A percentile compares a stretch with the other conserved stretches of the same genome.
These are phyloP conservation scores for Cutaneotrichosporon mucoides DNA, from an alignment of 1,284 basidiomycete genomes.

Conservation along the genomic window DNA sequence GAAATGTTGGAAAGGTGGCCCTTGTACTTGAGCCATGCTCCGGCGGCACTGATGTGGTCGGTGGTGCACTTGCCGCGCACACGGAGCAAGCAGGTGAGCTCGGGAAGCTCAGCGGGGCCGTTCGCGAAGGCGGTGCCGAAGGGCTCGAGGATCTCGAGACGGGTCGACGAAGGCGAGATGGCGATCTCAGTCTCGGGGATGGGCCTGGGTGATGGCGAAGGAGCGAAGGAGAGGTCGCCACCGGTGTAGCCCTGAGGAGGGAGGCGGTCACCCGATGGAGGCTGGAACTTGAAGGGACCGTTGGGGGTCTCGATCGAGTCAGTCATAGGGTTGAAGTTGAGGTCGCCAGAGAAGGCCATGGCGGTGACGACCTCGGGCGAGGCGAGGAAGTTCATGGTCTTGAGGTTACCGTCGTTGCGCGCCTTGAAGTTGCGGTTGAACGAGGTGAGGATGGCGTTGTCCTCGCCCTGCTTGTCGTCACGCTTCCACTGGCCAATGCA, in stretches of 20 bases:
- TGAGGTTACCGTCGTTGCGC: slow-evolving; percentile 90
- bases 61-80: slow-evolving; percentile 98
- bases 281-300: slow-evolving; percentile 80
- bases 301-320: slow-evolving; percentile 72
- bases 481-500: slow-evolving; percentile 99
- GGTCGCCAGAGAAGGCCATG: slow-evolving; percentile 90
- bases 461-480: slow-evolving; percentile 79
- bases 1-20: slow-evolving; percentile 93
- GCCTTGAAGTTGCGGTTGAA: slow-evolving; percentile 98
- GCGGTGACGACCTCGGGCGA: slow-evolving; percentile 97
- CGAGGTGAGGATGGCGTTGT: slow-evolving; percentile 94
- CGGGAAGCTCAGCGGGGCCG: slow-evolving; percentile 66
- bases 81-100: slow-evolving; percentile 78
- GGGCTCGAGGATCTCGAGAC: slow-evolving; percentile 82
- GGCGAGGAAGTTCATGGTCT: slow-evolving; percentile 87
- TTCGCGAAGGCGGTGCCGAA: slow-evolving; percentile 76
- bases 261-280: slow-evolving; percentile 80
- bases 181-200: slow-evolving; percentile 72
- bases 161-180: slow-evolving; percentile 73
- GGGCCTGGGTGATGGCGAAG: slow-evolving; percentile 68
- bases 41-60: slow-evolving; percentile 94
- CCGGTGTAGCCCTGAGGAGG: slow-evolving; percentile 77
- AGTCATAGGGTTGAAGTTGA: slow-evolving; percentile 87
- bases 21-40: slow-evolving; percentile 96
- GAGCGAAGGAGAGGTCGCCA: slow-evolving; percentile 74